Base-by-base conservation (phyloP, 1,284 basidiomycete species). In the Mrakiaceae sp. region DNA sequence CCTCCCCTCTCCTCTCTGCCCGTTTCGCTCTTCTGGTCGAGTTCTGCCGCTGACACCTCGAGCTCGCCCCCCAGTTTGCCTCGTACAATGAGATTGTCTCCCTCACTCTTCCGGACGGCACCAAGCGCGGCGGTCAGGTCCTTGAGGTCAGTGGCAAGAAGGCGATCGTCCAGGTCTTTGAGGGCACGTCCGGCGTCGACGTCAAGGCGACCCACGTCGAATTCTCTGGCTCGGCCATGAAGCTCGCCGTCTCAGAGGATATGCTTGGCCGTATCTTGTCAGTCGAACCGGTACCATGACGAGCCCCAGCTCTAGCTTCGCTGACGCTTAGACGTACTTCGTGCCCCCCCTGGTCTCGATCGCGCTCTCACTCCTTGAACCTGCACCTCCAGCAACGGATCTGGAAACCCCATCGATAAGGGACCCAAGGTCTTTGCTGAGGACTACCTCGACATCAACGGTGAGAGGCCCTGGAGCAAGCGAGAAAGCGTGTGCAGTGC, bases 61-160 rank as follows among this genome's bases (percentile, higher is more conserved):
- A 46, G 10, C 16, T 52, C 66, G 52, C 58, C 60, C 43, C 49
- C 57, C 71, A 93, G 89, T 98, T 98, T 78, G 90, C 95, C 4
- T 93, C 93, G n/a, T 99, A 97, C 82, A 98, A 98, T 77, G 96
- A 99, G 81, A 98, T 98, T 72, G 96, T 98, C 47, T 87, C 90
- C 72, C 81, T 98, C 69, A 98, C 94, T 4, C 82, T 99, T 16
- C 95, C 96, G 6, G 96, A 99, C 77, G 96, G 96, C 49, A 84
- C 91, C 46, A 88, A 87, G 73, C 88, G 96, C 72, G 93, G 93
- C 39, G 96, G 96, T 52, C 96, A 98, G 79, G 95, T 98, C 8
- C 86, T 99, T 63, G 96, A 99, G 78, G 94, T 99, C 51, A 89
- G 90, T 72, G 96, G 96, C 64, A 95, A 93, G 83, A 98, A 98